Evolutionary conservation across 192 early-diverging fungal genomes (phyloP).

Genomic region (Entomortierella parvispora): DNA sequence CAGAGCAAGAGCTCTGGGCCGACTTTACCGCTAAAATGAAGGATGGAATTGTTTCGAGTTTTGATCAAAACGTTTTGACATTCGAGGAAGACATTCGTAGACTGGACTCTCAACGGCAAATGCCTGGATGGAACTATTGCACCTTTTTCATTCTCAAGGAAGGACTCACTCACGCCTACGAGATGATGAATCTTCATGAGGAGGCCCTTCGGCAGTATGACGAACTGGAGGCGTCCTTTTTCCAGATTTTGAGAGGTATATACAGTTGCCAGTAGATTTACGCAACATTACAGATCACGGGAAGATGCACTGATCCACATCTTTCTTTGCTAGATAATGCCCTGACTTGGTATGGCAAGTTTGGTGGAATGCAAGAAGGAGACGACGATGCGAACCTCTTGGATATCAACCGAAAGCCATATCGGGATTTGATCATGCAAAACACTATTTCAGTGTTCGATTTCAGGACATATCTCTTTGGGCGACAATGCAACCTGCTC

Average conservation of each 20-base stretch:
- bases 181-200: slow-evolving; percentile 86
- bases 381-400: slow-evolving; percentile 92
- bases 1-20: slow-evolving; percentile 73
- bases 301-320: no score
- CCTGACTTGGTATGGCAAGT: slow-evolving; percentile 93
- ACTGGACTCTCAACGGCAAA: slow-evolving; percentile 89
- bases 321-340: slow-evolving; percentile 67
- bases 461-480: slow-evolving; percentile 95
- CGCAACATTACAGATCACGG: no score
- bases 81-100: slow-evolving; percentile 91
- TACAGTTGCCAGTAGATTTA: no score
- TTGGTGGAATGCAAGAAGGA: slow-evolving; percentile 85
- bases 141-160: slow-evolving; percentile 97
- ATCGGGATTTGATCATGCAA: slow-evolving; percentile 88
- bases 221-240: slow-evolving; percentile 95
- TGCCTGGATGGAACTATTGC: slow-evolving; percentile 99
- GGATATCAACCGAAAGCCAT: slow-evolving; percentile 80
- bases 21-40: slow-evolving; percentile 78
- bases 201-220: slow-evolving; percentile 96
- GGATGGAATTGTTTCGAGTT: slow-evolving; percentile 75
- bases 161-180: slow-evolving; percentile 84
- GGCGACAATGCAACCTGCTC: slow-evolving; percentile 86
- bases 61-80: slow-evolving; percentile 81
- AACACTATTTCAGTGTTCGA: slow-evolving; percentile 95
- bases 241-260: slow-evolving; percentile 86